Base-by-base conservation (phyloP, 1,139 yeast genomes). In the Geotrichum macrosporum region DNA sequence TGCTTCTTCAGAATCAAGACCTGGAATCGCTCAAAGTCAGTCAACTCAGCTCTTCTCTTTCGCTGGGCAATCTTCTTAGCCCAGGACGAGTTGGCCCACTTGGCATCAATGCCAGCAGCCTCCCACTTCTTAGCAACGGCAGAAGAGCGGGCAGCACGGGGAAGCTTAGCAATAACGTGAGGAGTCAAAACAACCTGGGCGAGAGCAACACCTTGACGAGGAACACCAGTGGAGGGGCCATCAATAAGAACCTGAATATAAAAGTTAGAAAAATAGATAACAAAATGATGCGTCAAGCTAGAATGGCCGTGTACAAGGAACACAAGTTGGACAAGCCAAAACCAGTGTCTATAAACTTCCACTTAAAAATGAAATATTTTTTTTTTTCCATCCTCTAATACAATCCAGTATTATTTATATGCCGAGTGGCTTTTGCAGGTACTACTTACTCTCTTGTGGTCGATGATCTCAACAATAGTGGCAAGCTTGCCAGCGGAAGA, bases 1-100 rank as follows among this genome's bases (percentile, higher is more conserved):
- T 89, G 96, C 82, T 88, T 92, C 85, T 85, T 89, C 74, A 87
- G 83, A 65, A 87, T 94, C 73, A 85, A 72, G 66, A 89, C 98
- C 81, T 92, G 96, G 96, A 92, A 92, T 83, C 99, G 89, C 80
- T 92, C 96, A 69, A 92, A 92, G 77, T 92, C 99, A 64, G 92
- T 71, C 72, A 94, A 84, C 70, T 83, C 77, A 66, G 94, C 74
- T 81, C 98, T 86, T 75, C 82, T 87, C 75, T 84, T 81, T 75
- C 84, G 87, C 74, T 85, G 83, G 69, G 94, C 96, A 69, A 92
- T 83, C 80, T 87, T 88, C 85, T 92, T 86, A 69, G 97, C 96
- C 96, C 96, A 88, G 52, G 95, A 71, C 61, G 97, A 78, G 66
- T 84, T 77, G 64, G 84, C 81, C 97, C 97, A 92, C 76, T 89